A percentile compares a stretch with the other conserved stretches of the same genome.
Evolutionary conservation across 495 filamentous ascomycete species (phyloP).

Genomic region (Talaromyces thailandensis): DNA sequence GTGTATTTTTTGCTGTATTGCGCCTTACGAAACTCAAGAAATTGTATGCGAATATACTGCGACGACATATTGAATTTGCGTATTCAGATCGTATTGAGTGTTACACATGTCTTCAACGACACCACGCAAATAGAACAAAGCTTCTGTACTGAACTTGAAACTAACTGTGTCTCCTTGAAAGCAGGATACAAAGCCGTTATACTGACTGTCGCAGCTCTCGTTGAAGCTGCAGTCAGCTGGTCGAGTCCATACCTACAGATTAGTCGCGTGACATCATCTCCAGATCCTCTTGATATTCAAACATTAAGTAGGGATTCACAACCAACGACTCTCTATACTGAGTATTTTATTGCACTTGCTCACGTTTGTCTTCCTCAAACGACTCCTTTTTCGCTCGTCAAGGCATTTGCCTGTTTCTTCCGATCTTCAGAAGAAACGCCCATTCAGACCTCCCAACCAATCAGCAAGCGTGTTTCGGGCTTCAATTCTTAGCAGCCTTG

Average conservation of each 20-base stretch:
- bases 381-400: too few species aligned
- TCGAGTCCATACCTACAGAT: neutral
- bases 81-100: neutral
- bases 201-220: neutral
- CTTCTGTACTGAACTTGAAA: neutral
- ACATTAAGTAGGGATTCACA: neutral
- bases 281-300: neutral
- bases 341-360: neutral
- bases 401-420: too few species aligned
- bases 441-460: neutral
- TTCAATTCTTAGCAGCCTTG: neutral
- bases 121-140: neutral
- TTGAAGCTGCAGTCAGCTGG: neutral
- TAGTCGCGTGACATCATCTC: neutral
- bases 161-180: neutral
- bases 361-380: too few species aligned
- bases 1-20: neutral
- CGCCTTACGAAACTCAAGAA: neutral
- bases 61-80: neutral
- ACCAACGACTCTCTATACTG: neutral
- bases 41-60: neutral
- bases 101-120: neutral
- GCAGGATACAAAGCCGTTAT: neutral
- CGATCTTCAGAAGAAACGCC: neutral
- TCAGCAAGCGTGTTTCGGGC: neutral